These are phyloP conservation scores for Mediolabrus comicus DNA, from an alignment of 108 stramenopile species.

Conservation along the genomic window DNA sequence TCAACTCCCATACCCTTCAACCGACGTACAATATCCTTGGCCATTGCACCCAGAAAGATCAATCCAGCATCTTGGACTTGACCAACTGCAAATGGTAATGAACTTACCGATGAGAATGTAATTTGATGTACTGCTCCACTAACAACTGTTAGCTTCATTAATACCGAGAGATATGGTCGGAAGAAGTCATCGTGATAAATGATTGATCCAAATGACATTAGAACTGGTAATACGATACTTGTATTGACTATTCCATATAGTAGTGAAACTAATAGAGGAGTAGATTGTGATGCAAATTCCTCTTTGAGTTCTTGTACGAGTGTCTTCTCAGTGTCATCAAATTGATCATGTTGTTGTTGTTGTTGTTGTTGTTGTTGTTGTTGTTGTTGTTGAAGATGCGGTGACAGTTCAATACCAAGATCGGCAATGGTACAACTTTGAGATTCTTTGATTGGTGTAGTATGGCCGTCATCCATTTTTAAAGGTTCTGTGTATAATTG, in stretches of 20 bases:
- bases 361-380: background rate
- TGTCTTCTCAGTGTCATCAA: background rate
- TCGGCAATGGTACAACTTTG: background rate
- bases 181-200: constrained; percentile 85
- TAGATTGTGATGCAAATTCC: constrained; percentile 15
- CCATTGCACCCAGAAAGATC: constrained; percentile 94
- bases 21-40: constrained; percentile 63
- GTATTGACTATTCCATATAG: constrained; percentile 81
- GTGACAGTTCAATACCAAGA: background rate
- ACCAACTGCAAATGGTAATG: constrained; percentile 93
- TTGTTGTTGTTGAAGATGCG: background rate
- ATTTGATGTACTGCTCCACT: constrained; percentile 92
- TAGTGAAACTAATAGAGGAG: constrained; percentile 37
- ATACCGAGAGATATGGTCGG: constrained; percentile 70
- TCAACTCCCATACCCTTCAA: constrained; percentile 40
- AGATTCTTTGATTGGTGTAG: background rate
- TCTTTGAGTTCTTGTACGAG: constrained; percentile 10
- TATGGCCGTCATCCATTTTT: background rate
- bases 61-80: constrained; percentile 97
- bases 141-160: constrained; percentile 81
- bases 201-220: constrained; percentile 88
- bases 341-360: background rate
- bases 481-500: background rate
- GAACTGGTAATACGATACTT: constrained; percentile 78
- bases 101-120: constrained; percentile 79